Evolutionary conservation across 108 stramenopile species (phyloP).

Genomic region (Cyclotella sp.): DNA sequence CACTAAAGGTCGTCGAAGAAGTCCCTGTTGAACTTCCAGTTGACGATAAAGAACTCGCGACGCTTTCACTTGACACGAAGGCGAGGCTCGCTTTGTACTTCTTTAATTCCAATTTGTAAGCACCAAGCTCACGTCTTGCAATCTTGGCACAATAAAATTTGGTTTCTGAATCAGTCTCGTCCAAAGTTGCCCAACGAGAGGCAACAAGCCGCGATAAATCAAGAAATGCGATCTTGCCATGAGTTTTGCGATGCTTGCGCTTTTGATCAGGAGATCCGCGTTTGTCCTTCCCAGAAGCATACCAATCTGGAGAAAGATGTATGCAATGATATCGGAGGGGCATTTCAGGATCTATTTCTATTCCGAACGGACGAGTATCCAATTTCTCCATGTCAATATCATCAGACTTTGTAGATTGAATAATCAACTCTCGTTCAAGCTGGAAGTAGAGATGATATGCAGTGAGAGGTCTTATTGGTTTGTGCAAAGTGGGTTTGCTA

Average conservation of each 20-base stretch:
- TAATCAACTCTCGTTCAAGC: slow-evolving; percentile 36
- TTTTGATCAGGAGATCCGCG: slow-evolving; percentile 2
- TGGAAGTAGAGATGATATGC: slow-evolving; percentile 42
- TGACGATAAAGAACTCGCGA: neutral
- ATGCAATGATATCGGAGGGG: slow-evolving; percentile 37
- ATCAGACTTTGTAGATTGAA: slow-evolving; percentile 16
- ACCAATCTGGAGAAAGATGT: slow-evolving; percentile 26
- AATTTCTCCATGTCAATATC: slow-evolving; percentile 14
- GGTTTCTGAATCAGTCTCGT: slow-evolving; percentile 24
- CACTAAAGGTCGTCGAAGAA: neutral
- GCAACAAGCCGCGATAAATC: slow-evolving; percentile 68
- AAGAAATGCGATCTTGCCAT: slow-evolving; percentile 74
- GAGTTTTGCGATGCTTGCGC: slow-evolving; percentile 63
- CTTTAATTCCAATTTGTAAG: slow-evolving; percentile 24
- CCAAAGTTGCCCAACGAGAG: slow-evolving; percentile 52
- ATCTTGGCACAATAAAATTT: slow-evolving; percentile 19
- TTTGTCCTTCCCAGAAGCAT: slow-evolving; percentile 18
- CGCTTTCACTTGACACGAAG: neutral
- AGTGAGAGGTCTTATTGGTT: slow-evolving; percentile 32
- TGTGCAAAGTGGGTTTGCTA: neutral
- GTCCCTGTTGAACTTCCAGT: neutral
- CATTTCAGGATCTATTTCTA: slow-evolving; percentile 22
- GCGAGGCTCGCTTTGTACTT: slow-evolving; percentile 1
- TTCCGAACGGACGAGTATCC: slow-evolving; percentile 12
- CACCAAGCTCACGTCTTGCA: slow-evolving; percentile 21